Base-by-base conservation (phyloP, 2,329 filamentous ascomycete genomes). In the Aureobasidium subglaciale region DNA sequence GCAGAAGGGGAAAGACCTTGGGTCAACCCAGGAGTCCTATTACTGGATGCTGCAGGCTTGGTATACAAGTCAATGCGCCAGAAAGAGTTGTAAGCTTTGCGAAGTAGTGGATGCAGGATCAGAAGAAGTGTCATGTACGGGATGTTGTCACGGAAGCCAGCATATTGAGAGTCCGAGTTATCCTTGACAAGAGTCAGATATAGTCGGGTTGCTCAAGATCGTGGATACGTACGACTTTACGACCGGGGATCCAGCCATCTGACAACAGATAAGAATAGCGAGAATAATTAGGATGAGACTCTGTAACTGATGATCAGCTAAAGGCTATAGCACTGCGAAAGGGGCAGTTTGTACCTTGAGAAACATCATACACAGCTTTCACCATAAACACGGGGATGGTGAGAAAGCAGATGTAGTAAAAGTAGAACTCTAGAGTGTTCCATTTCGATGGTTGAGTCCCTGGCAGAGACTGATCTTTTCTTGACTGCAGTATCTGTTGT, bases 231-330 rank as follows among this genome's bases (percentile, higher is more conserved):
- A 90, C 87, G 60, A 97, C 89, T 78, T 89, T 89, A 58, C 92
- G 87, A 24, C 92, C 92, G 7, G 87, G 87, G 56, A 99, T 87
- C 93, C 93, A 99, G 63, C 93, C 95, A 8, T 84, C 78, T 2
- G 83, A 84, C 15, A 99, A 80, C 35, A 85, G 75, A 58, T 76
- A 75, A 59, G 86, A 79, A 67, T 85, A 96, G 62, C 85, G 87
- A 57, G 78, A 68, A 68, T 93, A 99, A 62, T 87, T 84, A 5
- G 89, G 88, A 68, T 96, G 87, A 32, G 84, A 85, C 58, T 86
- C 90, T 95, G 30, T 18, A 16, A 18, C 25, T 7, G 5, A 4
- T 4, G 9, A 29, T 59, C 18, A 56, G 46, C n/a, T 41, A 25
- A 25, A 13, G 13, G 5, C 5, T 4, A 15, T 37, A n/a, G 2